Conservation (phyloP, 371 early-diverging fungal species). For the Syncephalastrum contaminatum region DNA sequence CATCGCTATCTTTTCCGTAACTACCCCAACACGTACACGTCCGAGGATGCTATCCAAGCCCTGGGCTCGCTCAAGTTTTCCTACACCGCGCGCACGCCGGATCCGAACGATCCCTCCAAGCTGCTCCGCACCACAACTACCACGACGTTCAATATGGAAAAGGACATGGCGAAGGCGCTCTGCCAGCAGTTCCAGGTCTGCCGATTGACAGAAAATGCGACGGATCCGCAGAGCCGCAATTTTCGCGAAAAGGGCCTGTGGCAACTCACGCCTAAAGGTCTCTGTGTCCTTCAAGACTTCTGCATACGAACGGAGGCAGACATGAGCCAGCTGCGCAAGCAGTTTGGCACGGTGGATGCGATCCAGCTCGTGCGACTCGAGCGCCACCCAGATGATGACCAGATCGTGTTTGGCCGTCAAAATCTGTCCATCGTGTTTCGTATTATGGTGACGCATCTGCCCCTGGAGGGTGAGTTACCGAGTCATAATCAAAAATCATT, state of each 20-base stretch:
- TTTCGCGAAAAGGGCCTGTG: conserved; percentile 56
- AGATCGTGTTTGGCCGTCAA: conserved; percentile 25
- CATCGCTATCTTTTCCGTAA: conserved; percentile 54
- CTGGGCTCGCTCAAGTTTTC: conserved; percentile 53
- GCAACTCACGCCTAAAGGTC: conserved; percentile 59
- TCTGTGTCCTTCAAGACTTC: conserved; percentile 51
- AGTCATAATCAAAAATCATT: too few relatives aligned
- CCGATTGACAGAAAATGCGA: conserved; percentile 51
- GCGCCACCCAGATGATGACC: conserved; percentile 39
- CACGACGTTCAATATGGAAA: conserved; percentile 60
- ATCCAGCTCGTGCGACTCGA: conserved; percentile 32
- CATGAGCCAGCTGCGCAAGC: conserved; percentile 21
- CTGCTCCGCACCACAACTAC: conserved; percentile 51
- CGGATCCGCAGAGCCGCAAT: conserved; percentile 46
- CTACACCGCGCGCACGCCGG: conserved; percentile 54
- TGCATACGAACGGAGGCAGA: conserved; percentile 37
- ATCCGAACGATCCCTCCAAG: conserved; percentile 55
- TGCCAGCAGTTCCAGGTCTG: conserved; percentile 64
- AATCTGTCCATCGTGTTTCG: conserved; percentile 26
- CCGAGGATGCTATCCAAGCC: conserved; percentile 57
- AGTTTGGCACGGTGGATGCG: conserved; percentile 29
- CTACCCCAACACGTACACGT: conserved; percentile 56
- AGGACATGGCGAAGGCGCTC: conserved; percentile 62
- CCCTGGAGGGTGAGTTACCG: conserved; percentile 29
- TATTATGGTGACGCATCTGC: conserved; percentile 38